These are phyloP conservation scores for Linum usitatissimum DNA, from an alignment of 345 rosid species.

Conservation along the genomic window DNA sequence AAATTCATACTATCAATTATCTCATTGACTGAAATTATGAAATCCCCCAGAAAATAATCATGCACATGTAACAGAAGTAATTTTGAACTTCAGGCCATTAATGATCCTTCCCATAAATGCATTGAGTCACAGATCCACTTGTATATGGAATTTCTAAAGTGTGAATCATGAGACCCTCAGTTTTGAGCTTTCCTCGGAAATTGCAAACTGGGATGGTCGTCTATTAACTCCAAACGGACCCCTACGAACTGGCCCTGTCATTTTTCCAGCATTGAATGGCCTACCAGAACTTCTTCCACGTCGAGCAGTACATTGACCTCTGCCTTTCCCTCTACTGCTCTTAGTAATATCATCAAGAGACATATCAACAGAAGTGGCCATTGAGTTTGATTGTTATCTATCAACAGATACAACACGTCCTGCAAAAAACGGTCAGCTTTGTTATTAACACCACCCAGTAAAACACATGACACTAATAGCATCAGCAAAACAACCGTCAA, in stretches of 20 bases:
- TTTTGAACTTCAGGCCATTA: slow-evolving; percentile 22
- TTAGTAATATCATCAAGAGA: slow-evolving; percentile 81
- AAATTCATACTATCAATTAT: too few species aligned
- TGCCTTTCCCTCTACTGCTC: slow-evolving; percentile 38
- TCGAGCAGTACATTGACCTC: slow-evolving; percentile 49
- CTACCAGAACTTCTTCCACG: slow-evolving; percentile 48
- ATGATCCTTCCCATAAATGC: slow-evolving; percentile 32
- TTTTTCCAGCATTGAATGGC: slow-evolving; percentile 48
- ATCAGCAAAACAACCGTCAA: too few species aligned
- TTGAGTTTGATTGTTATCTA: slow-evolving; percentile 10
- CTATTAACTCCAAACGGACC: slow-evolving; percentile 66
- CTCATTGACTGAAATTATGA: slow-evolving; percentile 24
- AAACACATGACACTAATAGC: too few species aligned
- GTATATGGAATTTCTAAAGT: slow-evolving; percentile 23
- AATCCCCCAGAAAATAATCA: slow-evolving; percentile 18
- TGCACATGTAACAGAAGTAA: slow-evolving; percentile 22
- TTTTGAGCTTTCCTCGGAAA: slow-evolving; percentile 92
- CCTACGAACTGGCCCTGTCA: slow-evolving; percentile 44
- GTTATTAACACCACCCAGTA: background rate
- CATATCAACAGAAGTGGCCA: slow-evolving; percentile 75
- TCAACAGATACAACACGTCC: background rate
- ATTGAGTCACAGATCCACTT: slow-evolving; percentile 21
- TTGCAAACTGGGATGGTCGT: slow-evolving; percentile 50
- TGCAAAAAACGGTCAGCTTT: background rate
- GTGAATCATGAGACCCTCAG: slow-evolving; percentile 45